Percentiles rank a stretch among this genome's conserved stretches.
phyloP scores from a whole-genome alignment of 371 early-diverging fungal genomes.

The Mucor saturninus region DNA sequence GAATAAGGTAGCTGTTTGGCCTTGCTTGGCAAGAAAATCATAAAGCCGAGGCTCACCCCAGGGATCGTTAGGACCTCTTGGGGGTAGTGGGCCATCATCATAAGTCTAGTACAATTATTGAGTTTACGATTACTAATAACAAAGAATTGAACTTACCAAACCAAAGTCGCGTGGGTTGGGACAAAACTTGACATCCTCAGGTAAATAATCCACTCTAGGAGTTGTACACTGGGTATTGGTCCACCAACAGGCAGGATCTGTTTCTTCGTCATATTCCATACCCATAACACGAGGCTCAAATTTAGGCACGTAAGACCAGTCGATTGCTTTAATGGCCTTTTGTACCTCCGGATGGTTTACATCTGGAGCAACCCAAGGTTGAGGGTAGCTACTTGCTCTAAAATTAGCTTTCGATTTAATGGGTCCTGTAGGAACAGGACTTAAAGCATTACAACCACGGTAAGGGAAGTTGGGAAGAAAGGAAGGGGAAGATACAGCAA shows the following conservation, averaged over 20 bases:
- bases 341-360: conserved; percentile 25
- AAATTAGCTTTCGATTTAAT: not conserved
- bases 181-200: conserved; percentile 25
- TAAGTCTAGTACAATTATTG: conserved; percentile 24
- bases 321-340: conserved; percentile 23
- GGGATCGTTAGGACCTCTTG: conserved; percentile 11
- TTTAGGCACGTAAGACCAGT: conserved; percentile 29
- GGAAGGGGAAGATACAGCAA: conserved; percentile 24
- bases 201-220: conserved; percentile 24
- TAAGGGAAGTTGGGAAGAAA: conserved; percentile 21
- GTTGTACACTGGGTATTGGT: conserved; percentile 18
- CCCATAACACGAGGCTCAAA: conserved; percentile 6
- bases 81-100: conserved; percentile 36
- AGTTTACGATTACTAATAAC: not conserved
- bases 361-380: conserved; percentile 16
- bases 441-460: not conserved
- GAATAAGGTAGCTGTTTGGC: conserved; percentile 35
- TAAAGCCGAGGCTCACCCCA: conserved; percentile 38
- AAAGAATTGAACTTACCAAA: conserved; percentile 16
- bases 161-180: conserved; percentile 26
- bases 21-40: conserved; percentile 26
- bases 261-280: conserved; percentile 9
- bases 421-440: conserved; percentile 28
- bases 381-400: conserved; percentile 11
- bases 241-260: conserved; percentile 32